Conservation (phyloP, 1,284 basidiomycete species). For the Tilletia setariae region DNA sequence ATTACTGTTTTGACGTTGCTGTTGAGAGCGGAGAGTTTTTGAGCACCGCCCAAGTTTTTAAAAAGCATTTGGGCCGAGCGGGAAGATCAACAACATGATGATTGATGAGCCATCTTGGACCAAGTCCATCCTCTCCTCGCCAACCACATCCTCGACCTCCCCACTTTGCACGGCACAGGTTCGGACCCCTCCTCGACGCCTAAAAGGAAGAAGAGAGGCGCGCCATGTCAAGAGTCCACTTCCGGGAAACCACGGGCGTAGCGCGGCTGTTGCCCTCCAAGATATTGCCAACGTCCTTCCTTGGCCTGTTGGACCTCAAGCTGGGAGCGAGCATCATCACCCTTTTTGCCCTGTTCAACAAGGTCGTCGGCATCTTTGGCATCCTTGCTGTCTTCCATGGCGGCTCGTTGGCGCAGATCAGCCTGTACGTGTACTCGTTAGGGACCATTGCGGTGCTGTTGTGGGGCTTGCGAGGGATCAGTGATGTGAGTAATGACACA, state of each 20-base stretch:
- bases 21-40: too few relatives aligned
- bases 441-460: conserved; percentile 73
- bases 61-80: too few relatives aligned
- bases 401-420: conserved; percentile 80
- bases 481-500: conserved; percentile 62
- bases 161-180: background rate
- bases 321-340: conserved; percentile 49
- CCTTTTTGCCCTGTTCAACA: conserved; percentile 71
- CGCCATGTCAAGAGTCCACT: conserved; percentile 12
- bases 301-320: conserved; percentile 52
- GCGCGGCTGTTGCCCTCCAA: background rate
- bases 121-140: too few relatives aligned
- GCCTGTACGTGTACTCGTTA: conserved; percentile 80
- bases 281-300: conserved; percentile 35
- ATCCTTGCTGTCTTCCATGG: conserved; percentile 84
- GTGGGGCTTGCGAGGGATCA: conserved; percentile 82
- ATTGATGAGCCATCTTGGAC: background rate
- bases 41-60: too few relatives aligned
- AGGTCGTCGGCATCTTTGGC: conserved; percentile 94
- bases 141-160: background rate
- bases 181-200: background rate
- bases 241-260: background rate
- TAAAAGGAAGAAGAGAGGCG: background rate
- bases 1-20: too few relatives aligned
- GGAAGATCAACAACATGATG: background rate